These are phyloP conservation scores for Botryotinia narcissicola DNA, from an alignment of 2,329 filamentous ascomycete genomes.

Conservation along the genomic window DNA sequence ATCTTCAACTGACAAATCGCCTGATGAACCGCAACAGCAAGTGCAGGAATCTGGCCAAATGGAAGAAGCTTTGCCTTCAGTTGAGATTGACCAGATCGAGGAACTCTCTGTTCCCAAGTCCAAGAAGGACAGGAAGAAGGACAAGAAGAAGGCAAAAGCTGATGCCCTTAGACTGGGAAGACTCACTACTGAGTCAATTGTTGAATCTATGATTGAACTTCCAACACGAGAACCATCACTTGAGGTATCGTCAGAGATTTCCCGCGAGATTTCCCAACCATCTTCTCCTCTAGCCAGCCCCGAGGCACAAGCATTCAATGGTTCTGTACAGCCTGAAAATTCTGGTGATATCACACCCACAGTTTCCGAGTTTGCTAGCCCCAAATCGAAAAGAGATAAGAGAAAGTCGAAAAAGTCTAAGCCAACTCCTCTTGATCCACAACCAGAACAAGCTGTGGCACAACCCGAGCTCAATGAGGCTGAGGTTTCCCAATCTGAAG, in stretches of 20 bases:
- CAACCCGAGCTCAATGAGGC: slow-evolving; percentile 5
- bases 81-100: slow-evolving; percentile 16
- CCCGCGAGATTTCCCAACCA: background rate
- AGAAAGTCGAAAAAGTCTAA: background rate
- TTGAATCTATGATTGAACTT: background rate
- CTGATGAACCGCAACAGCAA: slow-evolving; percentile 3
- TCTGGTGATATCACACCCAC: background rate
- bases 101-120: slow-evolving; percentile 22
- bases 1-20: background rate
- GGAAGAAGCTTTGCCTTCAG: slow-evolving; percentile 8
- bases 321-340: background rate
- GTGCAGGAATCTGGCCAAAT: slow-evolving; percentile 8
- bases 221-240: background rate
- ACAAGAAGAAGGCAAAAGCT: background rate
- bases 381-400: background rate
- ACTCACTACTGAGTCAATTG: background rate
- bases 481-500: background rate
- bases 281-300: background rate
- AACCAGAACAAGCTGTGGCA: slow-evolving; percentile 1
- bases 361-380: background rate
- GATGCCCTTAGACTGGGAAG: background rate
- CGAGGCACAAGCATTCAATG: background rate
- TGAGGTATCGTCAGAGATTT: background rate
- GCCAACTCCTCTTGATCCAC: background rate
- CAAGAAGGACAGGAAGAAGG: slow-evolving; percentile 30